These are phyloP conservation scores for Fusarium sp. DNA, from an alignment of 2,329 filamentous ascomycete species.

Conservation along the genomic window DNA sequence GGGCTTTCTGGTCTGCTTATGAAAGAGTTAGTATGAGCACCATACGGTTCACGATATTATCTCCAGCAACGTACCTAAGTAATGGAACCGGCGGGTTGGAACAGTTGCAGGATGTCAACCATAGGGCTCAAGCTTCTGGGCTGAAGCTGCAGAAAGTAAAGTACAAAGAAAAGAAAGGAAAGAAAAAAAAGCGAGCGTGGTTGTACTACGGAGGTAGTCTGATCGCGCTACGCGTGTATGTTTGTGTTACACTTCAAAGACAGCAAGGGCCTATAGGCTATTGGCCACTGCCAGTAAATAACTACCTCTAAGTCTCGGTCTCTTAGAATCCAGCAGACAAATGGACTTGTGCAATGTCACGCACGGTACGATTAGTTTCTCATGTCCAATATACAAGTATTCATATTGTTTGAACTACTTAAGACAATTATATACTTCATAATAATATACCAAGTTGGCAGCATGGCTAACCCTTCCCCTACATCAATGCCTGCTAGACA, in stretches of 20 bases:
- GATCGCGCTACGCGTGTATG: background rate
- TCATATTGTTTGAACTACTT: background rate
- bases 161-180: background rate
- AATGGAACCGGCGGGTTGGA: background rate
- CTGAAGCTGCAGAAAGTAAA: background rate
- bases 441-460: background rate
- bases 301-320: background rate
- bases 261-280: background rate
- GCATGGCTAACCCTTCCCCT: constrained; percentile 6
- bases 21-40: background rate
- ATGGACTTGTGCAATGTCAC: background rate
- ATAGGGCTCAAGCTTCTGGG: background rate
- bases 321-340: background rate
- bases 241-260: background rate
- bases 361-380: background rate
- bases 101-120: background rate
- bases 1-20: background rate
- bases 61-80: background rate
- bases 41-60: background rate
- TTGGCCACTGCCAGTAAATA: background rate
- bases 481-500: background rate
- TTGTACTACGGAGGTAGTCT: background rate
- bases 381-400: background rate
- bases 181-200: background rate
- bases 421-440: background rate